Base-by-base conservation (phyloP, 2,329 filamentous ascomycete genomes). In the Curvularia sp. region DNA sequence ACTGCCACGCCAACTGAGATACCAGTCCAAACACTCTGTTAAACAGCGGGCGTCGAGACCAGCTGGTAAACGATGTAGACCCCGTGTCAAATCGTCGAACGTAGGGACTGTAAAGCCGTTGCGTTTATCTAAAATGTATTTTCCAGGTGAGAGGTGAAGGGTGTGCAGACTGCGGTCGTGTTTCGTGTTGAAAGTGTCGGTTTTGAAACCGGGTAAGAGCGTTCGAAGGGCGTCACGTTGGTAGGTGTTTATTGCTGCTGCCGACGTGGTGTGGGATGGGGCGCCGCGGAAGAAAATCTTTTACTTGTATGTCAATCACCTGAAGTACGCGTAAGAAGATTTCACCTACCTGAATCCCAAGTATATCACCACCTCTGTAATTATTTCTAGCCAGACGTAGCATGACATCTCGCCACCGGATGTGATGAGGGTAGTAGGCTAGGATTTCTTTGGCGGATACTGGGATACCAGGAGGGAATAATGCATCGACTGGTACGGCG, bases 401-500 rank as follows among this genome's bases (percentile, higher is more conserved):
- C 61, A 65, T 68, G 3, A 74, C 55, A 4, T 55, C 61, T 50
- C 59, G 64, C 64, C 63, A 66, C 1, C 65, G 65, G 10, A 69
- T 50, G 42, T 73, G 69, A 41, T 74, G 70, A 0, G 72, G 71
- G 30, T 73, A 74, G 61, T 63, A 74, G 1, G 67, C 65, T 10
- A 48, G 56, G 1, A 74, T 61, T 49, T 74, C 70, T 12, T 69
- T 71, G 0, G 61, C 64, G 1, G 72, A 66, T 1, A 74, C 21
- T 3, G 64, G 65, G 4, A 72, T 48, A 0, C 70, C 70, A 0
- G 71, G 70, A 21, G 72, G 72, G 1, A 73, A 61, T 3, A 73
- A 39, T 6, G 70, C 65, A 27, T 70, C 63, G 3, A 63, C 25
- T 1, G 67, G 59, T 1, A 66, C 51, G 0, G 68, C 69, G 2